phyloP scores from a whole-genome alignment of 2,329 filamentous ascomycete species.

The Rhynchosporium graminicola region DNA sequence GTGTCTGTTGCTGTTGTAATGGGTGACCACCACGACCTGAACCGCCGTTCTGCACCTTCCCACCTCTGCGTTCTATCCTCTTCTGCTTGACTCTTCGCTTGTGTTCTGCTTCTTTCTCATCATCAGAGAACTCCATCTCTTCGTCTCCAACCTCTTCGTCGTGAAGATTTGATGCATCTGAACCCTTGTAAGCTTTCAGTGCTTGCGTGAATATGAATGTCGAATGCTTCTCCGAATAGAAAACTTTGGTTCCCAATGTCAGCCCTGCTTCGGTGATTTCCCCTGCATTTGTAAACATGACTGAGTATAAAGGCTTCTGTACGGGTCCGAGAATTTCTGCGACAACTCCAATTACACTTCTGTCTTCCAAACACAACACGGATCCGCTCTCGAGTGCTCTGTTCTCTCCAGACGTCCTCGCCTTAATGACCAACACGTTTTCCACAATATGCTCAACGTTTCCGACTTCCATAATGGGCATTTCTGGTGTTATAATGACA shows the following conservation, averaged over 20 bases:
- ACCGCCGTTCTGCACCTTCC: slow-evolving; percentile 49
- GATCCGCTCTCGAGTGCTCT: slow-evolving; percentile 84
- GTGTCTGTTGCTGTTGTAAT: slow-evolving; percentile 38
- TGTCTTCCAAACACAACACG: slow-evolving; percentile 75
- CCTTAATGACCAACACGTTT: slow-evolving; percentile 76
- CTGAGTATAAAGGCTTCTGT: slow-evolving; percentile 80
- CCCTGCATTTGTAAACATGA: slow-evolving; percentile 69
- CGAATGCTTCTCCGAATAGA: slow-evolving; percentile 77
- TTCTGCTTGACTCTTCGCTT: slow-evolving; percentile 70
- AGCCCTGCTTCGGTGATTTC: slow-evolving; percentile 70
- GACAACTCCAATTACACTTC: slow-evolving; percentile 78
- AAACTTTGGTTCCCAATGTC: slow-evolving; percentile 69
- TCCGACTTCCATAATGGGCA: slow-evolving; percentile 76
- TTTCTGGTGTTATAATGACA: slow-evolving; percentile 73
- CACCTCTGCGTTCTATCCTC: slow-evolving; percentile 56
- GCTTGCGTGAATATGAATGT: slow-evolving; percentile 85
- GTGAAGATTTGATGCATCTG: slow-evolving; percentile 91
- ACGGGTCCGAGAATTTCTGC: slow-evolving; percentile 85
- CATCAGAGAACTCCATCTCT: slow-evolving; percentile 94
- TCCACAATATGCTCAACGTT: slow-evolving; percentile 76
- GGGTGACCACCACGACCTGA: slow-evolving; percentile 43
- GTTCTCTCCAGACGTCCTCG: slow-evolving; percentile 76
- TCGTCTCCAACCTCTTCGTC: slow-evolving; percentile 87
- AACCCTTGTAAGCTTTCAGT: slow-evolving; percentile 77
- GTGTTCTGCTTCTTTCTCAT: slow-evolving; percentile 87